These are phyloP conservation scores for Gillenia trifoliata DNA, from an alignment of 306 rosid species.

Conservation along the genomic window DNA sequence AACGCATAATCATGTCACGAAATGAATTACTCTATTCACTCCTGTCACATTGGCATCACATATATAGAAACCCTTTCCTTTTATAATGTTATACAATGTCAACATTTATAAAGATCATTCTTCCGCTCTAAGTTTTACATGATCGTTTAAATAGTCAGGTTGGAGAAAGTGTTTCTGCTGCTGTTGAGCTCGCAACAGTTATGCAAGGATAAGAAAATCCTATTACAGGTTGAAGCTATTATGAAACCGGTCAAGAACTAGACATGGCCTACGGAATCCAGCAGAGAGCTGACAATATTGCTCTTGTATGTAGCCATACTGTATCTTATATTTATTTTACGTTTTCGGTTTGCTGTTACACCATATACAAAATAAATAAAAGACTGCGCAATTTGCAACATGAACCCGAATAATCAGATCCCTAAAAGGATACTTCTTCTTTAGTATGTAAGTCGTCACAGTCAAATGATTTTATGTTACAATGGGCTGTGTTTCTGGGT, in stretches of 20 bases:
- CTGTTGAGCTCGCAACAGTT: conserved; percentile 51
- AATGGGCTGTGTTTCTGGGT: neutral
- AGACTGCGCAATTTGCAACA: neutral
- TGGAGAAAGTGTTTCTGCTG: conserved; percentile 79
- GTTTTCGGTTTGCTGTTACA: neutral
- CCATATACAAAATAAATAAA: too few species aligned
- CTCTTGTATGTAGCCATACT: conserved; percentile 14
- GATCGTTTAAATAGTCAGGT: conserved; percentile 37
- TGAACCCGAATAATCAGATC: neutral
- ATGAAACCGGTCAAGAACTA: conserved; percentile 72
- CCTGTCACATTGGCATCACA: neutral
- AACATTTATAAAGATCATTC: neutral
- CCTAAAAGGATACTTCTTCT: neutral
- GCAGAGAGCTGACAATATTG: conserved; percentile 42
- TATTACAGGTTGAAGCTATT: conserved; percentile 69
- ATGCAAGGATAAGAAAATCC: conserved; percentile 60
- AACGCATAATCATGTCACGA: neutral
- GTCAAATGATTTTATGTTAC: neutral
- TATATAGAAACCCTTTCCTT: neutral
- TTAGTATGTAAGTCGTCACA: neutral
- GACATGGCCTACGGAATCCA: conserved; percentile 88
- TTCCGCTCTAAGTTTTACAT: neutral
- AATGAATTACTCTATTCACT: neutral
- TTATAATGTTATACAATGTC: neutral
- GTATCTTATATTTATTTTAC: neutral